These are phyloP conservation scores for Sarocladium strictum DNA, from an alignment of 2,329 filamentous ascomycete genomes.

Conservation along the genomic window DNA sequence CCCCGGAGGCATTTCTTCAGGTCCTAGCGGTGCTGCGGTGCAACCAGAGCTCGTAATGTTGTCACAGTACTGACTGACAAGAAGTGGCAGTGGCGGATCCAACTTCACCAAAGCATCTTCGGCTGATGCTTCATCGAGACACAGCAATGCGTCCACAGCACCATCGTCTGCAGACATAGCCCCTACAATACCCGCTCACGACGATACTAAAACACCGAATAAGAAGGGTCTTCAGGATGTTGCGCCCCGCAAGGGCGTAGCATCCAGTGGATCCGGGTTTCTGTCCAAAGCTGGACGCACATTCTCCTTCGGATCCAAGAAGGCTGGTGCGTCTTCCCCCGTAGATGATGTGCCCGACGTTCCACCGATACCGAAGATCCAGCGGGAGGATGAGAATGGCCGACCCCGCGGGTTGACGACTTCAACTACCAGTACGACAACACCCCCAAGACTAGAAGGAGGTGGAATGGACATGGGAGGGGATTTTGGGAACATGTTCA, in stretches of 20 bases:
- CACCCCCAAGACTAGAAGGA: slow-evolving; percentile 40
- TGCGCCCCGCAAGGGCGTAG: slow-evolving; percentile 12
- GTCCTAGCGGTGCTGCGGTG: background rate
- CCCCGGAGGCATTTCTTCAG: background rate
- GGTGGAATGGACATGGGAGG: slow-evolving; percentile 47
- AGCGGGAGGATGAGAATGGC: slow-evolving; percentile 24
- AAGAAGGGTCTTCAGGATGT: slow-evolving; percentile 34
- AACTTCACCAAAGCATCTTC: slow-evolving; percentile 56
- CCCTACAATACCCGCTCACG: slow-evolving; percentile 19
- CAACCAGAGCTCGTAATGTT: background rate
- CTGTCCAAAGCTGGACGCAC: slow-evolving; percentile 51
- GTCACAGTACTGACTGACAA: slow-evolving; percentile 27
- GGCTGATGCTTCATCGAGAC: slow-evolving; percentile 54
- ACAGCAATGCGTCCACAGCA: slow-evolving; percentile 57
- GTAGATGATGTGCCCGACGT: slow-evolving; percentile 27
- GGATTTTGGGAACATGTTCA: slow-evolving; percentile 52
- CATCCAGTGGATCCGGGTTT: slow-evolving; percentile 41
- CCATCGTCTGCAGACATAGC: slow-evolving; percentile 47
- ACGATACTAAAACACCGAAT: slow-evolving; percentile 21
- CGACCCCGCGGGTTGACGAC: slow-evolving; percentile 45
- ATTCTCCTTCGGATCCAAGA: slow-evolving; percentile 53
- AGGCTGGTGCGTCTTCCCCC: slow-evolving; percentile 28
- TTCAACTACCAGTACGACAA: slow-evolving; percentile 49
- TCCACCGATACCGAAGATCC: slow-evolving; percentile 31
- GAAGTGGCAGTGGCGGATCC: slow-evolving; percentile 53